phyloP scores from a whole-genome alignment of 768 basidiomycete genomes.

The Hemileccinum impolitum region DNA sequence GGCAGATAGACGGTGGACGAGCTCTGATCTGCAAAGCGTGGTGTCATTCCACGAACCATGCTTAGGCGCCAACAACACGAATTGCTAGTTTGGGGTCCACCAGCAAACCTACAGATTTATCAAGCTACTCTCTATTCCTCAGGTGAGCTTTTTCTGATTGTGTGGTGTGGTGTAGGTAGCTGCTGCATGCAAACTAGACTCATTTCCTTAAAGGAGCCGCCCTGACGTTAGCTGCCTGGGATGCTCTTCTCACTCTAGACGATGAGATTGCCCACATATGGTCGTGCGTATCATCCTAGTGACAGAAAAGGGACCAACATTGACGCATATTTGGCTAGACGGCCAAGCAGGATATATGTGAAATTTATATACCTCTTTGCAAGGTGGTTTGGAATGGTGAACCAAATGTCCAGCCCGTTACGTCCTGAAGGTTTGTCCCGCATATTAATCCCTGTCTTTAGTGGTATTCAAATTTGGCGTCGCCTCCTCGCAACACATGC shows the following conservation, averaged over 20 bases:
- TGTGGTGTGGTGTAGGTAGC: background rate
- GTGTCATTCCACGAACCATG: constrained; percentile 2
- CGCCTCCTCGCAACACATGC: background rate
- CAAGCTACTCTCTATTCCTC: constrained; percentile 5
- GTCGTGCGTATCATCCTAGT: constrained; percentile 14
- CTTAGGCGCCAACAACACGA: background rate
- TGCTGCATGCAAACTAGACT: background rate
- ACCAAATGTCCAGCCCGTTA: constrained; percentile 7
- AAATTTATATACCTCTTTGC: constrained; percentile 22
- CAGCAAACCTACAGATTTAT: background rate
- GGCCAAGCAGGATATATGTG: constrained; percentile 3
- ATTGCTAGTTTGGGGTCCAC: constrained; percentile 1
- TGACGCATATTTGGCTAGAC: constrained; percentile 1
- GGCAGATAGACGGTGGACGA: background rate
- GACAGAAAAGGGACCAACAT: background rate
- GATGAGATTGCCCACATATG: constrained; percentile 19
- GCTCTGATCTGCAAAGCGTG: background rate
- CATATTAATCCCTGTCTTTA: constrained; percentile 5
- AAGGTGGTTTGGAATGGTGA: constrained; percentile 22
- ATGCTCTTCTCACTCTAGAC: constrained; percentile 15
- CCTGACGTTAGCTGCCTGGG: constrained; percentile 11
- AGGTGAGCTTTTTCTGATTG: constrained; percentile 6
- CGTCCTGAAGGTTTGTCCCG: background rate
- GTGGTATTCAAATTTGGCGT: constrained; percentile 1
- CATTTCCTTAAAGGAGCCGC: constrained; percentile 9